Base-by-base conservation (phyloP, 83 land plant species). In the Isoetes engelmannii region DNA sequence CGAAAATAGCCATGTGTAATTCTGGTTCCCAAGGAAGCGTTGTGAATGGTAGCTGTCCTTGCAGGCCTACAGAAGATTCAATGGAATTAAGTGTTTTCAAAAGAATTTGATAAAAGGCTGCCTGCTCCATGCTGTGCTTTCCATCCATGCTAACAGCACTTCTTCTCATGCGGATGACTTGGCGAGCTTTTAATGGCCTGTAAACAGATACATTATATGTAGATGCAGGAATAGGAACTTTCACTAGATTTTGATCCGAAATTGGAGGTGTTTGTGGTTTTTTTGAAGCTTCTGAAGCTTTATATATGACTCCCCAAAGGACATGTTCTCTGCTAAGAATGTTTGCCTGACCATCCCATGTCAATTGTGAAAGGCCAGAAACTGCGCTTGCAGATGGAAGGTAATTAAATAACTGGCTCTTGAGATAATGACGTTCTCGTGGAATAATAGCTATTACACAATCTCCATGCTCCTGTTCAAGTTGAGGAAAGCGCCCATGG, bases 71-170 rank as follows among this genome's bases (percentile, higher is more conserved):
- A 13, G 71, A 58, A 50, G 69, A 44, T 18, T 41, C 21, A n/a
- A 84, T 86, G 0, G 98, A 79, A 4, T 96, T 89, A 59, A 94
- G 76, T 49, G 93, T 80, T 71, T 94, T 93, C 20, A 81, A 66
- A 1, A 94, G 69, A 41, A 94, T 83, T 69, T 94, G 99, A 62
- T 85, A 94, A 71, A 94, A 94, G 4, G 87, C 88, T 1, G 86
- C 84, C 65, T 69, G 74, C 13, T 63, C 72, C 78, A 94, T 88
- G 44, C 72, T 72, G 63, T 85, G 80, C 41, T 78, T 69, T 6
- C 86, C 84, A 74, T 94, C 97, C 97, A 94, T 94, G 57, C 85
- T 87, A 56, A 88, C 90, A 6, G 99, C 99, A 59, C 92, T 90
- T 49, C 99, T 87, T 20, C 99, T 65, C 83, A 80, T 94, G 75